A percentile compares a stretch with the other conserved stretches of the same genome.
phyloP scores from a whole-genome alignment of 1,284 basidiomycete genomes.

The Calocybe gambosa region DNA sequence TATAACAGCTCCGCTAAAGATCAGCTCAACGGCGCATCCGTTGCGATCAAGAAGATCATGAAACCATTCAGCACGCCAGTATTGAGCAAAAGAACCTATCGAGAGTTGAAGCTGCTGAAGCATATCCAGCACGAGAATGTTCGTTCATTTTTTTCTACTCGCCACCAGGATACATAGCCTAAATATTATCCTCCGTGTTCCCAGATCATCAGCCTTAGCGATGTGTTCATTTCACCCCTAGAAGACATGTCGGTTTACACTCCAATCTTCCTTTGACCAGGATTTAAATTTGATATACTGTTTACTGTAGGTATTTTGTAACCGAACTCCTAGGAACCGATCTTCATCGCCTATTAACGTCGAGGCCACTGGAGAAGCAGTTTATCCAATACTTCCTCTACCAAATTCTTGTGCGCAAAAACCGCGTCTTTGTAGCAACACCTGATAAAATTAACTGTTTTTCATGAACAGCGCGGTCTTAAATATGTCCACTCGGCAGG shows the following conservation, averaged over 20 bases:
- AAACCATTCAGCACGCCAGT: slow-evolving; percentile 97
- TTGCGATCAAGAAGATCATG: slow-evolving; percentile 99
- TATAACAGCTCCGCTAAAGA: slow-evolving; percentile 87
- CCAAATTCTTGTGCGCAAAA: slow-evolving; percentile 79
- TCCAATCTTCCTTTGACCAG: background rate
- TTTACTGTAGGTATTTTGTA: slow-evolving; percentile 82
- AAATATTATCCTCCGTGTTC: slow-evolving; percentile 9
- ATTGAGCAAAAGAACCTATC: slow-evolving; percentile 95
- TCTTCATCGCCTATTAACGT: slow-evolving; percentile 94
- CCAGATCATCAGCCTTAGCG: slow-evolving; percentile 96
- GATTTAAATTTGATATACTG: slow-evolving; percentile 1
- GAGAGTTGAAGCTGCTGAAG: slow-evolving; percentile 97
- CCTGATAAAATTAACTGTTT: slow-evolving; percentile 4
- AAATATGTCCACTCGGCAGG: slow-evolving; percentile 99
- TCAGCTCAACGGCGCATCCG: slow-evolving; percentile 89
- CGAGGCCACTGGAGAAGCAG: slow-evolving; percentile 96
- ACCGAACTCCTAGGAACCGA: slow-evolving; percentile 99
- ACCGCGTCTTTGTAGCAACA: slow-evolving; percentile 1
- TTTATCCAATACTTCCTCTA: slow-evolving; percentile 99
- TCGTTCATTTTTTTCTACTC: no score
- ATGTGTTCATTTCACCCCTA: slow-evolving; percentile 98
- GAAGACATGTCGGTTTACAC: slow-evolving; percentile 78
- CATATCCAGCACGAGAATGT: slow-evolving; percentile 99
- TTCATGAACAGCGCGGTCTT: slow-evolving; percentile 70
- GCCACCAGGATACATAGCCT: slow-evolving; percentile 3